These are phyloP conservation scores for Talaromyces sp. DNA, from an alignment of 2,329 filamentous ascomycete species.

Conservation along the genomic window DNA sequence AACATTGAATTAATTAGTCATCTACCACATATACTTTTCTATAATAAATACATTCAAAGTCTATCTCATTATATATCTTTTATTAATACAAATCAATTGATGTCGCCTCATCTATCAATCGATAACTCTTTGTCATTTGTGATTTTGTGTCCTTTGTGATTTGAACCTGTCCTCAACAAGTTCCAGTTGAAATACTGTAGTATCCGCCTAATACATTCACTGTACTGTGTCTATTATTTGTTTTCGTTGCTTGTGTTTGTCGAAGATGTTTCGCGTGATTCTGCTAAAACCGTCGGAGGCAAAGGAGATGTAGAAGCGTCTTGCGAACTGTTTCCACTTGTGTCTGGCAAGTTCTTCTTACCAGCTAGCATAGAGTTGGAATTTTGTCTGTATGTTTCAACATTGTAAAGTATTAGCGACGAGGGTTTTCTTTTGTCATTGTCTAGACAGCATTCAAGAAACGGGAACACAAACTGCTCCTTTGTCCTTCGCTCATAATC, in stretches of 20 bases:
- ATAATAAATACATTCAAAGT: too few relatives aligned
- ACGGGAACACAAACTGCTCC: constrained; percentile 3
- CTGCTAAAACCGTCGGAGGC: not conserved
- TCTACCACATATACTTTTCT: too few relatives aligned
- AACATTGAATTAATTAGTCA: too few relatives aligned
- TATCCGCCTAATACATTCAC: not conserved
- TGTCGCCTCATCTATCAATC: too few relatives aligned
- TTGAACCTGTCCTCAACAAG: not conserved
- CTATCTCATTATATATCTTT: too few relatives aligned
- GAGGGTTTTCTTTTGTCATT: not conserved
- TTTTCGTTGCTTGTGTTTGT: not conserved
- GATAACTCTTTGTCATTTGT: too few relatives aligned
- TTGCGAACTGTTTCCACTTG: not conserved
- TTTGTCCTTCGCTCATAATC: constrained; percentile 24
- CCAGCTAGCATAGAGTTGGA: not conserved
- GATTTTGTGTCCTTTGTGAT: too few relatives aligned
- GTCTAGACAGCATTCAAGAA: not conserved
- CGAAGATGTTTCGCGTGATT: not conserved
- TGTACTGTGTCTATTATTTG: not conserved
- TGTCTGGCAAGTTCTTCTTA: not conserved
- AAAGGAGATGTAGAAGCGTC: not conserved
- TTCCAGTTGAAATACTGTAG: not conserved
- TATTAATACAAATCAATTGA: too few relatives aligned
- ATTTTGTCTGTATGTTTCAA: not conserved
- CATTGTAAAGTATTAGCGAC: not conserved